Evolutionary conservation across 169 alveolate species (phyloP).

Genomic region (Plasmodium chabaudi): DNA sequence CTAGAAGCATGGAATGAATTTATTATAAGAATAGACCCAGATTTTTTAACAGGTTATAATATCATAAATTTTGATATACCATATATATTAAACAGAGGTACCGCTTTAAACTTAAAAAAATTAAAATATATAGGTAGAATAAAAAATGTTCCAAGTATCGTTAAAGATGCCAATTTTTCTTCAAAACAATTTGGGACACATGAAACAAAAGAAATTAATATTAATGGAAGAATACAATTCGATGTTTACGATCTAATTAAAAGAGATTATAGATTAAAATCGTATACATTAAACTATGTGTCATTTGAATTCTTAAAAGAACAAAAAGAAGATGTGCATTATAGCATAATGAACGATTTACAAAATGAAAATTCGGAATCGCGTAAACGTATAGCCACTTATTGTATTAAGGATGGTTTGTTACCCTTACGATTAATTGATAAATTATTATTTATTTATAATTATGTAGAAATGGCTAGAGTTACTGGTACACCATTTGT

Average conservation of each 20-base stretch:
- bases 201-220: constrained; percentile 92
- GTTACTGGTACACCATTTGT: constrained; percentile 99
- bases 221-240: constrained; percentile 97
- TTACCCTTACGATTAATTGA: constrained; percentile 97
- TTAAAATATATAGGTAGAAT: constrained; percentile 90
- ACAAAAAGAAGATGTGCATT: constrained; percentile 99
- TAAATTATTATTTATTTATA: constrained; percentile 95
- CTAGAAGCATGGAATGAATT: constrained; percentile 92
- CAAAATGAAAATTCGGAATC: constrained; percentile 95
- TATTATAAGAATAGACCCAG: constrained; percentile 93
- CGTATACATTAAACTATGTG: constrained; percentile 97
- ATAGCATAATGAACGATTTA: constrained; percentile 95
- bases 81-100: constrained; percentile 95
- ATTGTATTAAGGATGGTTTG: constrained; percentile 98
- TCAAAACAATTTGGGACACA: constrained; percentile 94
- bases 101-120: constrained; percentile 88
- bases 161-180: constrained; percentile 90
- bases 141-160: constrained; percentile 80
- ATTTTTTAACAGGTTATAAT: constrained; percentile 98
- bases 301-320: constrained; percentile 96
- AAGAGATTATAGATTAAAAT: constrained; percentile 96
- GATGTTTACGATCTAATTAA: constrained; percentile 97
- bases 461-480: constrained; percentile 99
- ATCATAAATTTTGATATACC: constrained; percentile 97
- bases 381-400: constrained; percentile 98